Evolutionary conservation across 371 early-diverging fungal species (phyloP), one percentile per base, ranked within the genome.

Genomic region (Mycotypha africana): DNA sequence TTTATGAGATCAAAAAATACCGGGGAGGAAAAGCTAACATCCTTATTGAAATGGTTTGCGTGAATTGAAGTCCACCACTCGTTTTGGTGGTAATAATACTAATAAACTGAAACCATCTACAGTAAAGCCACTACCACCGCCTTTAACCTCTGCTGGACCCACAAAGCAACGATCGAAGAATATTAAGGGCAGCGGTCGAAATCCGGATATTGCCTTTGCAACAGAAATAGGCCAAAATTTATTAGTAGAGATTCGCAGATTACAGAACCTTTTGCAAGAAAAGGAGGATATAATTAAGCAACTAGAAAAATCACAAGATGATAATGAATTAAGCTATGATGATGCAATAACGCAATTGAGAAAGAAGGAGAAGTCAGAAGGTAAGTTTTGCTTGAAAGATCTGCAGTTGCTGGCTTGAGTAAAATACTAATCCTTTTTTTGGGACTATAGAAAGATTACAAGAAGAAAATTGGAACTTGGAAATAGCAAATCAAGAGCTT

Each of bases 281-380:
- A 74, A 82, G 32, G 88, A 88, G 16, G 78, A 75, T 48, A 72
- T 69, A 36, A 70, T 79, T 42, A 75, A 77, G 45, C 76, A 71
- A 19, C 65, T 82, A 4, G 83, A 85, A 35, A 66, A 70, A 16
- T 67, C 78, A 22, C 73, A 76, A 41, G 70, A 66, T 11, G 85
- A 84, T 36, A 70, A 67, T 33, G 82, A 79, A 34, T 68, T 75
- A 19, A 64, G 63, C 28, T 60, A 75, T 26, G 86, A 87, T 44
- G 59, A 49, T 7, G 22, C 32, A 2, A 45, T 49, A 28, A 42
- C 53, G 11, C 49, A 53, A 4, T 42, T 58, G 3, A 58, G 42
- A 20, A 52, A 53, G 23, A 39, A 68, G 14, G 78, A 81, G 46
- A 78, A 84, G 59, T 56, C 54, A 24, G 80, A 82, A 66, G 79